These are phyloP conservation scores for Umbelopsis sp. DNA, from an alignment of 192 early-diverging fungal species.

Conservation along the genomic window DNA sequence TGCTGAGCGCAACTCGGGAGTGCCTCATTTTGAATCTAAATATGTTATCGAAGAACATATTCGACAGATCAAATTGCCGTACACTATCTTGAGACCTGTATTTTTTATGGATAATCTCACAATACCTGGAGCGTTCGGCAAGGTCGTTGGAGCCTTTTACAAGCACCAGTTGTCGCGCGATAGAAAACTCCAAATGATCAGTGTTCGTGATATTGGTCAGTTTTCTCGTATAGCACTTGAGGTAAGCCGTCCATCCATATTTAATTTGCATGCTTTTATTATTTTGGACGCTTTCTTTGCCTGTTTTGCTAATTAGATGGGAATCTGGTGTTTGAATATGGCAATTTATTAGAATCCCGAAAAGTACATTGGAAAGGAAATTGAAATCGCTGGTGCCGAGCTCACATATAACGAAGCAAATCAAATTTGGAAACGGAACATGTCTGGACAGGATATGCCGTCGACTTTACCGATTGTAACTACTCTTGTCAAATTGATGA, in stretches of 20 bases:
- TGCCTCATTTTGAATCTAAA: background rate
- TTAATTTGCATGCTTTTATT: background rate
- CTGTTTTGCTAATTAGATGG: background rate
- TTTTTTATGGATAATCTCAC: slow-evolving; percentile 17
- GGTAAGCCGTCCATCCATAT: background rate
- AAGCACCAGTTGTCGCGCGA: background rate
- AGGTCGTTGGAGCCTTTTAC: background rate
- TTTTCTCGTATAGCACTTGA: background rate
- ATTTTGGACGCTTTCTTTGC: background rate
- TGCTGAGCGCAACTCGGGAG: background rate
- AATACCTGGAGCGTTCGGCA: background rate
- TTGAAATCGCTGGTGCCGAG: background rate
- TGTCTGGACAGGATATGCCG: background rate
- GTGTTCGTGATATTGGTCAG: slow-evolving; percentile 12
- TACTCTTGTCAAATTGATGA: background rate
- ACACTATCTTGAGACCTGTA: slow-evolving; percentile 3
- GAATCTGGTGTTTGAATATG: background rate
- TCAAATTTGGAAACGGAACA: background rate
- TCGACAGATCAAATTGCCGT: background rate
- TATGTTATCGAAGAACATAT: background rate
- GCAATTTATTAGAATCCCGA: background rate
- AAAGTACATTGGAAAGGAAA: background rate
- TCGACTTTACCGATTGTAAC: background rate
- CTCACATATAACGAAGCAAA: background rate
- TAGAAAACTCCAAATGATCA: slow-evolving; percentile 8